Percentiles rank a stretch among this genome's conserved stretches.
phyloP scores from a whole-genome alignment of 768 basidiomycete genomes.

The Boletus insuetus region DNA sequence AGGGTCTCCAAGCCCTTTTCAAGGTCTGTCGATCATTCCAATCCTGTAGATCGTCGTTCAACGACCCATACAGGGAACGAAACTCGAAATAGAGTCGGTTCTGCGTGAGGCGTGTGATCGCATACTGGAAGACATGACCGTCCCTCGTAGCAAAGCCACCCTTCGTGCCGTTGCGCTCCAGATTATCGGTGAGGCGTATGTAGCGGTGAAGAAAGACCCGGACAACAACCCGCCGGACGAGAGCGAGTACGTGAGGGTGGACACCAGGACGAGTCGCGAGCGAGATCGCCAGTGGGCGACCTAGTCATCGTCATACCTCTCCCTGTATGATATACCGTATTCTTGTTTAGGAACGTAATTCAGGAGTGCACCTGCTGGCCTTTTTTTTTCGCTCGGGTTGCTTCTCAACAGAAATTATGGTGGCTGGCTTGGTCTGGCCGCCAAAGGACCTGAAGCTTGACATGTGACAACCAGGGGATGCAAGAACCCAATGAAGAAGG shows the following conservation, averaged over 20 bases:
- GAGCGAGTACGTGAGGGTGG: conserved; percentile 78
- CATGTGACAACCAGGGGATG: neutral
- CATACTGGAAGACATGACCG: conserved; percentile 56
- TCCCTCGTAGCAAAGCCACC: conserved; percentile 56
- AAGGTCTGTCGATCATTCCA: conserved; percentile 49
- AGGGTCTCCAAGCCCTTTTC: conserved; percentile 87
- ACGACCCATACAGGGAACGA: conserved; percentile 60
- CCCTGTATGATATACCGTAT: conserved; percentile 7
- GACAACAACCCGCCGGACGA: conserved; percentile 46
- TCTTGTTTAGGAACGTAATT: conserved; percentile 4
- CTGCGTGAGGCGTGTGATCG: conserved; percentile 86
- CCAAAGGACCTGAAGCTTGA: neutral
- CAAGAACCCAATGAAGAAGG: neutral
- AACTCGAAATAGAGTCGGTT: conserved; percentile 88
- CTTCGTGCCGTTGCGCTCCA: conserved; percentile 80
- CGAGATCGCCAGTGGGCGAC: conserved; percentile 32
- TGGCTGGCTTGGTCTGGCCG: no score
- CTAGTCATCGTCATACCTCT: conserved; percentile 9
- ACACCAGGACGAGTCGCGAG: conserved; percentile 65
- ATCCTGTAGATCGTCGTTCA: neutral
- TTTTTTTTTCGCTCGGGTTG: neutral
- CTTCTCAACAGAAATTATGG: neutral
- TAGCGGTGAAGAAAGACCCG: conserved; percentile 63
- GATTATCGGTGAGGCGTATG: conserved; percentile 79
- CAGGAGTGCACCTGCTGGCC: neutral